Evolutionary conservation across 169 alveolate species (phyloP), one percentile per base, ranked within the genome.

Genomic region (Plasmodium inui): DNA sequence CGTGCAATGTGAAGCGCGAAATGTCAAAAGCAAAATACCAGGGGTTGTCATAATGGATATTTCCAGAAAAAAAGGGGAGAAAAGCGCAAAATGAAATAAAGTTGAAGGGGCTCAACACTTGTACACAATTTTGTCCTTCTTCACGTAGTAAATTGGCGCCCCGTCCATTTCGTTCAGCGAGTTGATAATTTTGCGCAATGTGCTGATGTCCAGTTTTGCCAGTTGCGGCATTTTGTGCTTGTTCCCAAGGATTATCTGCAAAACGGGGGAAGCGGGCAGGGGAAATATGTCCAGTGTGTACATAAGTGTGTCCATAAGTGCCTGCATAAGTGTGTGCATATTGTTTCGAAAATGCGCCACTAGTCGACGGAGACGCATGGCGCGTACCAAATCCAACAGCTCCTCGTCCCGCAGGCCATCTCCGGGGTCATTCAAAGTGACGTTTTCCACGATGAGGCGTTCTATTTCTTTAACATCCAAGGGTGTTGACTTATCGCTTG

Each of bases 341-440:
- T 67, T 9, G 19, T 9, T 12, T 17, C 37, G 34, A 67, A 67
- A 22, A 28, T 67, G n/a, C 41, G 30, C 39, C n/a, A 7, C 22
- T 50, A 12, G 61, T 50, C 14, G 55, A 44, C n/a, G 55, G 17
- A 10, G 55, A 44, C n/a, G 55, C n/a, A 39, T 7, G 73, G 92
- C 30, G 83, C 79, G 78, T 96, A 57, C 95, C 94, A 70, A 94
- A 74, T 92, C 95, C 94, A 70, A 84, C 93, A 83, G 96, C 92
- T 41, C 95, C 95, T 30, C 97, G 94, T 73, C 94, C 22, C 71
- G 92, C 94, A 72, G 82, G 61, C 93, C 93, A 78, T 76, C 95
- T 22, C 95, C 95, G 32, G 83, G 95, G 55, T 46, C 93, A 26
- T 86, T 94, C 37, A 44, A 84, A 39, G 71, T 80, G 19, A 50